Conservation (phyloP, 2,329 filamentous ascomycete species). For the Colletotrichum paranaense region DNA sequence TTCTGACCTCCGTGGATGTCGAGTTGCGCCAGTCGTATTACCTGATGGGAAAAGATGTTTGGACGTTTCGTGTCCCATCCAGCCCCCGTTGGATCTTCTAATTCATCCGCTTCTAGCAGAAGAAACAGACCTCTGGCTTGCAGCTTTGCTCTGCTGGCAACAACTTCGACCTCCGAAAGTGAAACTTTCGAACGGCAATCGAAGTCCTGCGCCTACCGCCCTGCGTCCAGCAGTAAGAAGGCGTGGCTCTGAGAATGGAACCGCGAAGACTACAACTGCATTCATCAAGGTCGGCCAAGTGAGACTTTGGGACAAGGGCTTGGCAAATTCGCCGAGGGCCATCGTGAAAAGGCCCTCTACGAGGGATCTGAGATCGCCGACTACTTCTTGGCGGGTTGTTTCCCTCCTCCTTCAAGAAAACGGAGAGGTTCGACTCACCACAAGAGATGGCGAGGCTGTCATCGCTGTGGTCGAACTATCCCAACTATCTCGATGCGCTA, state of each 20-base stretch:
- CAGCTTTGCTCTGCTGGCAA: constrained; percentile 84
- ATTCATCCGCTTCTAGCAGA: constrained; percentile 72
- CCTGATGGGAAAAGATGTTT: constrained; percentile 61
- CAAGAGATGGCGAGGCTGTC: constrained; percentile 83
- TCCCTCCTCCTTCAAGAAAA: constrained; percentile 96
- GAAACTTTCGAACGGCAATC: constrained; percentile 61
- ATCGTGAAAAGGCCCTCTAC: constrained; percentile 69
- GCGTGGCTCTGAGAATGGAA: constrained; percentile 33
- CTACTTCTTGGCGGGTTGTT: constrained; percentile 83
- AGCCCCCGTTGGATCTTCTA: constrained; percentile 69
- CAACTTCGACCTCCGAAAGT: constrained; percentile 73
- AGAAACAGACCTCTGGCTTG: constrained; percentile 84
- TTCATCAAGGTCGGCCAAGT: constrained; percentile 97
- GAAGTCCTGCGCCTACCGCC: constrained; percentile 49
- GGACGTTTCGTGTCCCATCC: constrained; percentile 58
- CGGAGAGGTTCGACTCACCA: constrained; percentile 90
- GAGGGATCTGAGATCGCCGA: constrained; percentile 63
- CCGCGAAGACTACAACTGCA: constrained; percentile 56
- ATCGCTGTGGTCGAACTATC: constrained; percentile 88
- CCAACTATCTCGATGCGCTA: constrained; percentile 87
- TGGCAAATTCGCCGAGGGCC: constrained; percentile 63
- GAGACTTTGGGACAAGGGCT: constrained; percentile 88
- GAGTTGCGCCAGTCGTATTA: constrained; percentile 68
- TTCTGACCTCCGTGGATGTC: constrained; percentile 80
- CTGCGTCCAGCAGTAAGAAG: constrained; percentile 42